phyloP scores from a whole-genome alignment of 805 yeast genomes.

The Hanseniaspora nectarophila region DNA sequence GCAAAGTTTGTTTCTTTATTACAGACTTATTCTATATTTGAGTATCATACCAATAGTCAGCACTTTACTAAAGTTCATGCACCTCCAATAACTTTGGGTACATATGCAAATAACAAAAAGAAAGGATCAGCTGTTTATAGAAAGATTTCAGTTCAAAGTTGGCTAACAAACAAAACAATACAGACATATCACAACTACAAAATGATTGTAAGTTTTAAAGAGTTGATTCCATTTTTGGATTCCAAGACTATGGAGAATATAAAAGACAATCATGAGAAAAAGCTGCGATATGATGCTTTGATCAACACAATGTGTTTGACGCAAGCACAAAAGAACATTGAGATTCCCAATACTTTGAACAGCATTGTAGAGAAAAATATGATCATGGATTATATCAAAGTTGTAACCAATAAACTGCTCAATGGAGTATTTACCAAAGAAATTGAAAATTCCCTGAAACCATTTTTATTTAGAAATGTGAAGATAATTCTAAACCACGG shows the following conservation, averaged over 20 bases:
- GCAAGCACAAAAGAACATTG: background rate
- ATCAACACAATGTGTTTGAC: background rate
- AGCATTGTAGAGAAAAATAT: background rate
- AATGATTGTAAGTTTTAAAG: background rate
- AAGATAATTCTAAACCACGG: background rate
- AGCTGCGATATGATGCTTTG: background rate
- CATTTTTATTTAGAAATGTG: background rate
- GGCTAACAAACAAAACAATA: background rate
- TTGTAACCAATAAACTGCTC: background rate
- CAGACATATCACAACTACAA: background rate
- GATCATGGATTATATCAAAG: background rate
- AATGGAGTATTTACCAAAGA: background rate
- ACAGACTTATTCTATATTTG: slow-evolving; percentile 29
- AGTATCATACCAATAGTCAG: slow-evolving; percentile 17
- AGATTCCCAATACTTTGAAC: slow-evolving; percentile 10
- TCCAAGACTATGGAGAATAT: background rate
- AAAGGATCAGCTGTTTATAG: background rate
- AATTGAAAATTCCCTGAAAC: background rate
- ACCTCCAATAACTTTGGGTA: background rate
- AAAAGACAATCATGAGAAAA: background rate
- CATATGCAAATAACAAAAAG: background rate
- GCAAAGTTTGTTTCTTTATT: slow-evolving; percentile 32
- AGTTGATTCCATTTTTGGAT: background rate
- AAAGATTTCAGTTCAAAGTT: background rate
- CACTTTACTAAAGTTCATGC: slow-evolving; percentile 19